Base-by-base conservation (phyloP, 495 filamentous ascomycete species). In the Eremomyces bilateralis region DNA sequence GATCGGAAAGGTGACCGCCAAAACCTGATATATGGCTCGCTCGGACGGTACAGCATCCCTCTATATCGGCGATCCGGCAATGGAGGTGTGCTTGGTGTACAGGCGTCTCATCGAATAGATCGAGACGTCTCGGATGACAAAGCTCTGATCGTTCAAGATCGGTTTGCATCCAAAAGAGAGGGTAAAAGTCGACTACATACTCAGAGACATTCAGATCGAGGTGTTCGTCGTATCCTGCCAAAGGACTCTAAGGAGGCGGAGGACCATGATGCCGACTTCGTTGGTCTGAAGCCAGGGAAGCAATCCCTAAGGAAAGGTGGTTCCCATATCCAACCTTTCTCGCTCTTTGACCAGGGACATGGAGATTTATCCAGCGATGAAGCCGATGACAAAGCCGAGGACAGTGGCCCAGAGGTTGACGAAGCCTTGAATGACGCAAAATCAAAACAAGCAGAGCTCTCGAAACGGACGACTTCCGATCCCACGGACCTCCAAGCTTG, bases 401-500 rank as follows among this genome's bases (percentile, higher is more conserved):
- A 8, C 15, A 8, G 5, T 6, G 12, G 13, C 15, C 15, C 19
- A 6, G 30, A 32, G 12, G 15, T 8, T 5, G 30, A 32, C 30
- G 24, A 8, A 28, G 8, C 24, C 24, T n/a, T 8, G 6, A 27
- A 53, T 38, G 53, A 64, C 27, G 53, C 57, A 19, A 63, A 55
- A 34, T 45, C 59, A 33, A 60, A 47, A 25, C 70, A 71, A 35
- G 56, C 69, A 2, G 59, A 71, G 33, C 51, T 93, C 24, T 61
- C 58, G 3, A 61, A 61, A 15, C 60, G 48, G 15, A 63, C 80
- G 15, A 67, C 75, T 28, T 48, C 67, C 15, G 45, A 67, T 29
- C 82, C 81, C 2, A 38, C 51, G n/a, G 68, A 88, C 45, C 55
- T 77, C 20, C 54, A 63, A 20, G 60, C 68, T 21, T 95, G 88